Base-by-base conservation (phyloP, 257 asterid genomes). In the Jacaranda mimosifolia region DNA sequence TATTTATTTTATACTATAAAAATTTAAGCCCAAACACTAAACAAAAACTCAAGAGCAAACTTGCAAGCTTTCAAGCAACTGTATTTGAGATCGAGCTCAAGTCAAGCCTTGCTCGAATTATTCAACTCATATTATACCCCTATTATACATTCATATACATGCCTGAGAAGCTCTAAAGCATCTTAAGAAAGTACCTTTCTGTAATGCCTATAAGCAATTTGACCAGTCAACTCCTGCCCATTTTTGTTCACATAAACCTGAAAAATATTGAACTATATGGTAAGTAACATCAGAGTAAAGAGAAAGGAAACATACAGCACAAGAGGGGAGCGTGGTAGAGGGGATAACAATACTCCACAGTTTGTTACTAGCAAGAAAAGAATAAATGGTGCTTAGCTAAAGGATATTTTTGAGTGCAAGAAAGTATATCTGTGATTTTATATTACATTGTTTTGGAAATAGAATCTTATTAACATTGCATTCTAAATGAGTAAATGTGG, bases 171-270 rank as follows among this genome's bases (percentile, higher is more conserved):
- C 32, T 42, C 6, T 1, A 42, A 42, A 42, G 6, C 15, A n/a
- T 48, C 49, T 83, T 57, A 58, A 38, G 69, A 71, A 48, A 66
- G 12, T 91, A 95, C 99, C 98, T 82, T 91, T 76, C 32, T 86
- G 68, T 91, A 91, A 21, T 82, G 89, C 78, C 72, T 81, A 80
- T 95, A 95, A 63, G 99, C 99, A 65, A 55, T 59, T 90, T 46
- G 91, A 48, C 97, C 99, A 10, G 84, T 86, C 80, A 91, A 74
- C 85, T 90, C 97, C 73, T 91, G 90, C 77, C 99, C 99, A 48
- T 77, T 87, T 81, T 80, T 88, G 73, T 80, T 75, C 68, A 95
- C 93, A 73, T 93, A 95, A 63, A 91, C 99, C 99, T 95, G 92
- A 73, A 77, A 78, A 63, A 70, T 56, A 69, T 59, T 38, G 38